Evolutionary conservation across 139 green algal genomes (phyloP).

Genomic region (Edaphochlamys debaryana): DNA sequence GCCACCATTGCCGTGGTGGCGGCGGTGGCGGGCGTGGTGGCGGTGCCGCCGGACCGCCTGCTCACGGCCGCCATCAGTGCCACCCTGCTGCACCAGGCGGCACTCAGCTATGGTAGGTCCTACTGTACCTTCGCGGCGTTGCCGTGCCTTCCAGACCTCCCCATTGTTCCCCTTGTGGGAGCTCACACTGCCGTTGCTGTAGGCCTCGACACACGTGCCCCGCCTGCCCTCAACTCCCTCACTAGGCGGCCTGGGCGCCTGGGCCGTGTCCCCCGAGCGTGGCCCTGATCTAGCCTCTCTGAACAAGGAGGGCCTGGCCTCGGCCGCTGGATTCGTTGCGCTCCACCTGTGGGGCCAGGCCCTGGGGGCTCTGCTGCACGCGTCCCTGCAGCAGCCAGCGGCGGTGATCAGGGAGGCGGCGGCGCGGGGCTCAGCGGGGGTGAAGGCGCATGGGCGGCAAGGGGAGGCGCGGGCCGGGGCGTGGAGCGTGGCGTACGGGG

Average conservation of each 20-base stretch:
- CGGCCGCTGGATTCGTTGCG: slow-evolving; percentile 77
- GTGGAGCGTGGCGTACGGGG: too few relatives aligned
- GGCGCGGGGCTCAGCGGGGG: too few relatives aligned
- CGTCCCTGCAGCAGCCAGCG: neutral
- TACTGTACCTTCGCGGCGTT: too few relatives aligned
- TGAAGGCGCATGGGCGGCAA: too few relatives aligned
- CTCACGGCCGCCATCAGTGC: slow-evolving; percentile 32
- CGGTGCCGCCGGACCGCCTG: slow-evolving; percentile 30
- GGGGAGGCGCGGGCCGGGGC: too few relatives aligned
- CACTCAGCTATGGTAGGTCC: slow-evolving; percentile 41
- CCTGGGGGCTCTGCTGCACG: slow-evolving; percentile 34
- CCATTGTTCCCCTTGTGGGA: too few relatives aligned
- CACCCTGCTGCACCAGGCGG: slow-evolving; percentile 57
- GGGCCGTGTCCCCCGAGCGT: slow-evolving; percentile 55
- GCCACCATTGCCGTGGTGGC: slow-evolving; percentile 83
- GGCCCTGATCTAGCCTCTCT: slow-evolving; percentile 51
- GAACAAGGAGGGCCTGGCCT: slow-evolving; percentile 91
- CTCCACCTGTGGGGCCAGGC: slow-evolving; percentile 70
- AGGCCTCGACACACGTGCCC: too few relatives aligned
- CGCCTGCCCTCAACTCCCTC: neutral
- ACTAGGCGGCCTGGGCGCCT: slow-evolving; percentile 48
- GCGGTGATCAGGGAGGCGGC: too few relatives aligned
- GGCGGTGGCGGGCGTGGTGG: slow-evolving; percentile 43
- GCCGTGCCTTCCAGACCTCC: neutral
- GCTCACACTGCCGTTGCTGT: too few relatives aligned